Base-by-base conservation (phyloP, 306 rosid genomes). In the Rosa lucieae region DNA sequence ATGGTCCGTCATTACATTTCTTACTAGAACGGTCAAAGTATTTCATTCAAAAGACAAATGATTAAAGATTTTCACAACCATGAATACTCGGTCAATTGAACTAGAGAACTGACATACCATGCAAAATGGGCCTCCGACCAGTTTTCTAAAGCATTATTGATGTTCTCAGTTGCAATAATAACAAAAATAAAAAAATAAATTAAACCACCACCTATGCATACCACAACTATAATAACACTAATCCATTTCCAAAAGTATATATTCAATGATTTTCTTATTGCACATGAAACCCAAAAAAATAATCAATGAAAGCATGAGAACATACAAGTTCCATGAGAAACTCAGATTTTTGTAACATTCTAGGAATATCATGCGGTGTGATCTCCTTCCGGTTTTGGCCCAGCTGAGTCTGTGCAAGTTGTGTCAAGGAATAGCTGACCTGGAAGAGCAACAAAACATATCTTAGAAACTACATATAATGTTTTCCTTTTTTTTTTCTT, bases 361-460 rank as follows among this genome's bases (percentile, higher is more conserved):
- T 85, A 29, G 91, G 89, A 88, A 95, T 84, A 5, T 93, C 96
- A 72, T 86, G 96, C 23, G 99, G 90, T 74, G 92, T 82, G 79
- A 93, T 88, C 89, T 95, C 99, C 89, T 86, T 93, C 79, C 98
- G 91, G 74, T 86, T 87, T 89, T 91, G 91, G 78, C 88, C 89
- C 77, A 95, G 96, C 89, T 89, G 97, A 81, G 98, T 85, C 89
- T 90, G 93, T 72, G 99, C 86, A 61, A 95, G 93, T 83, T 95
- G 87, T 3, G 94, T 91, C 86, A 95, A 84, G 65, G 98, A 88
- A 85, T 93, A 95, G 84, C 98, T 95, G 74, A 95, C 97, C 99
- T 93, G 92, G 26, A 90, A 88, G 77, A 66, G 42, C 43, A 83
- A 80, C 17, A 81, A 77, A 84, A 58, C 42, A 55, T 43, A 21